Base-by-base conservation (phyloP, 208 protist genomes). In the Acanthamoeba lugdunensis region DNA sequence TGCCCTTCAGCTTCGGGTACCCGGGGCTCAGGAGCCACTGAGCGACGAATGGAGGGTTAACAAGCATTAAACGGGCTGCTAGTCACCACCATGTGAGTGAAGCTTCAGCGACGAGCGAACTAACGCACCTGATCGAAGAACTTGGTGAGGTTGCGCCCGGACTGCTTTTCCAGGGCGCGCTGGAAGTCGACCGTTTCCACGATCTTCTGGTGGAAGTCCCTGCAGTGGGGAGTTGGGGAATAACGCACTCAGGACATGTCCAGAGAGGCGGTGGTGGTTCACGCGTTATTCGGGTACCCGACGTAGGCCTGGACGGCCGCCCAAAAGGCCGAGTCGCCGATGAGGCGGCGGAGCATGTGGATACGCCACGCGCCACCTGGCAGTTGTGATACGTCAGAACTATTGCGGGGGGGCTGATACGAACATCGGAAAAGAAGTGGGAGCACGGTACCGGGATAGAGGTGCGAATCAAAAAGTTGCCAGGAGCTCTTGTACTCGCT, bases 121-220 rank as follows among this genome's bases (percentile, higher is more conserved):
- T 7, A 63, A 25, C 14, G 14, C 0, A 73, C 50, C 33, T 89
- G 82, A 7, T 89, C 82, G 33, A 89, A 89, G 52, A 89, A 89
- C 30, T 50, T 61, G 52, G 82, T 89, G 28, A 89, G 82, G 82
- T 89, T 89, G 54, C 56, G 50, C 0, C 82, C 82, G n/a, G 56
- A 67, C 82, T 89, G 23, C 54, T 50, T 89, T 52, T 89, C 82
- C 52, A 89, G 56, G 4, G 82, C 82, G 41, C 54, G 54, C 52
- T 89, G 50, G 82, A 89, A 89, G 54, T 89, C 56, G 52, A 67
- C 56, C 45, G 82, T 89, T 52, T 89, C 82, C 45, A 89, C 82
- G 25, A 82, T 25, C 41, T 82, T 82, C 37, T 45, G n/a, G 45
- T 82, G 75, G 75, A 56, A 82, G 13, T 82, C 75, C 41, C 75